Base-by-base conservation (phyloP, 805 yeast species). In the Hanseniaspora lachancei region DNA sequence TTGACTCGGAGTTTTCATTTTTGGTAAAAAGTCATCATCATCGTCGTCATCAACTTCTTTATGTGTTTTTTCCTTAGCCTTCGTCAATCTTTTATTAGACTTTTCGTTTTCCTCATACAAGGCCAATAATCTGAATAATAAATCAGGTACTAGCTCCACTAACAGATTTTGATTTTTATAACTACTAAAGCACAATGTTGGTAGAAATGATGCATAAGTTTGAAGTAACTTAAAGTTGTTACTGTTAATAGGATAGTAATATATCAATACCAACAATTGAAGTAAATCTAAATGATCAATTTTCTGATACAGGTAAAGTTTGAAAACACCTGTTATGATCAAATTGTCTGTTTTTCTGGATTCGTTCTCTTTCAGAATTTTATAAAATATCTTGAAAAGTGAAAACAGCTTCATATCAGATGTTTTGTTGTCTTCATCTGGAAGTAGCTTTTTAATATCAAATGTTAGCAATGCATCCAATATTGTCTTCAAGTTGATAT, bases 321-420 rank as follows among this genome's bases (percentile, higher is more conserved):
- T 89, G 63, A 89, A 86, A 27, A 89, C 70, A 0, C 95, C 95
- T 63, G 87, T 95, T 0, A 91, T 95, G 10, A 91, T 84, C 1
- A 80, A 74, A 0, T 91, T 81, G 65, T 87, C 96, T 20, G 88
- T 74, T 29, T 76, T 77, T 1, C 86, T 86, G 60, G 77, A 71
- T 5, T 76, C 76, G 57, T 71, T 72, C 60, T 76, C 76, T 63
- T 79, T 77, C 60, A 86, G 70, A 1, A 83, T 77, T 64, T 81
- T 78, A 70, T 81, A 84, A 59, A 85, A 82, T 32, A 86, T 70
- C 64, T 82, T 79, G 58, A 86, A 86, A 57, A 84, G 70, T 0
- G 84, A 81, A 54, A 78, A 68, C 21, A 55, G 18, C 21, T 44
- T 53, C 20, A 39, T 49, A 18, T 27, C 44, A 38, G 52, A 36